phyloP scores from a whole-genome alignment of 805 yeast species.

The Deakozyma indianensis region DNA sequence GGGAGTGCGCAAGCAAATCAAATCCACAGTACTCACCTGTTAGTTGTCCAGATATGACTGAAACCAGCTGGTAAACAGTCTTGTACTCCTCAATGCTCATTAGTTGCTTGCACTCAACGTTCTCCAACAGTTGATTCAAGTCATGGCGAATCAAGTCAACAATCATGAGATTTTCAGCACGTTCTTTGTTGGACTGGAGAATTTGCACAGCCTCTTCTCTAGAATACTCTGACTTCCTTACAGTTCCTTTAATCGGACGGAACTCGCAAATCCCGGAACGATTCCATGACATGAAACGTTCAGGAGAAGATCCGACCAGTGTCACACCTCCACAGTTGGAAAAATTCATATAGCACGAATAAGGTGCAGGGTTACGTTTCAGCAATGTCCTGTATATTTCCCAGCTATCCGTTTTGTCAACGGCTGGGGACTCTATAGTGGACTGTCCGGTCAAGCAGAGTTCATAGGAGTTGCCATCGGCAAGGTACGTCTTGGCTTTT shows the following conservation, averaged over 20 bases:
- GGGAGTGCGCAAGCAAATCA: slow-evolving; percentile 59
- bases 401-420: slow-evolving; percentile 43
- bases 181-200: slow-evolving; percentile 74
- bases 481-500: slow-evolving; percentile 51
- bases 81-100: slow-evolving; percentile 89
- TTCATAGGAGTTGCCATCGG: slow-evolving; percentile 84
- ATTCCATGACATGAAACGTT: slow-evolving; percentile 77
- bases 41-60: slow-evolving; percentile 64
- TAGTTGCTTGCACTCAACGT: slow-evolving; percentile 59
- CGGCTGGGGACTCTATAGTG: slow-evolving; percentile 27
- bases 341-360: slow-evolving; percentile 66
- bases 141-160: slow-evolving; percentile 93
- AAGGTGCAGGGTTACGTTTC: slow-evolving; percentile 78
- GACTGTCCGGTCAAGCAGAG: slow-evolving; percentile 70
- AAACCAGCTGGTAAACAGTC: slow-evolving; percentile 83
- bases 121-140: slow-evolving; percentile 46
- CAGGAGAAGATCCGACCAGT: slow-evolving; percentile 85
- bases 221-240: slow-evolving; percentile 46
- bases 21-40: slow-evolving; percentile 40
- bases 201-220: slow-evolving; percentile 45
- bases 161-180: slow-evolving; percentile 94
- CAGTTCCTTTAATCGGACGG: slow-evolving; percentile 95
- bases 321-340: slow-evolving; percentile 30
- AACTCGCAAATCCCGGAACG: slow-evolving; percentile 44
- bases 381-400: slow-evolving; percentile 61